Evolutionary conservation across 2,329 filamentous ascomycete genomes (phyloP), one percentile per base, ranked within the genome.

Genomic region (Colletotrichum endophyticum): DNA sequence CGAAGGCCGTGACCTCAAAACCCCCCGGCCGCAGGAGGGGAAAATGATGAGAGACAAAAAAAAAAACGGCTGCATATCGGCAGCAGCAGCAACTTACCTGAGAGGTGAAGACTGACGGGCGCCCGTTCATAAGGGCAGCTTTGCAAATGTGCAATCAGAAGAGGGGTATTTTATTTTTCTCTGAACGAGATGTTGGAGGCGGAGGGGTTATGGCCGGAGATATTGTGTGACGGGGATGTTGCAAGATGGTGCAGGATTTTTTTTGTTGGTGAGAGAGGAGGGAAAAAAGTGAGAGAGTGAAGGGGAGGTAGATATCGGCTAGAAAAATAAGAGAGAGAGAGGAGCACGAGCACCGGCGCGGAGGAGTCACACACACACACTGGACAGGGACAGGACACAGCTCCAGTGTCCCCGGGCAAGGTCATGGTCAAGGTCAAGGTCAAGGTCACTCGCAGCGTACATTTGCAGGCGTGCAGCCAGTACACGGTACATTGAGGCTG

Each of bases 51-150:
- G 27, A 13, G 30, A 44, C 15, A 8, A 16, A 19, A 32, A 16
- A 19, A 32, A 25, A 25, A 32, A 36, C 11, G 34, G 32, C 8
- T 59, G 32, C 22, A 27, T 12, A 30, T 36, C 28, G 32, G 9
- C 22, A 13, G 61, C 70, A 62, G 66, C 53, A 39, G 74, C 70
- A 34, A 86, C 90, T 78, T 93, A 95, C 94, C 92, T 96, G 94
- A 88, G 94, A 96, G 89, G 94, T 96, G 90, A 95, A 96, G 87
- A 94, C 91, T 87, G 94, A 95, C 88, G 91, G 90, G 91, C 93
- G 93, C 90, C 94, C 94, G 94, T 93, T 94, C 94, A 96, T 96
- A 94, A 93, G 93, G 90, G 92, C 94, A 89, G 90, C 87, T 90
- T 86, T 81, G 79, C 81, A 83, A 75, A 80, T 80, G 82, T 79